These are phyloP conservation scores for Populus hybrid DNA, from an alignment of 441 rosid genomes.

Conservation along the genomic window DNA sequence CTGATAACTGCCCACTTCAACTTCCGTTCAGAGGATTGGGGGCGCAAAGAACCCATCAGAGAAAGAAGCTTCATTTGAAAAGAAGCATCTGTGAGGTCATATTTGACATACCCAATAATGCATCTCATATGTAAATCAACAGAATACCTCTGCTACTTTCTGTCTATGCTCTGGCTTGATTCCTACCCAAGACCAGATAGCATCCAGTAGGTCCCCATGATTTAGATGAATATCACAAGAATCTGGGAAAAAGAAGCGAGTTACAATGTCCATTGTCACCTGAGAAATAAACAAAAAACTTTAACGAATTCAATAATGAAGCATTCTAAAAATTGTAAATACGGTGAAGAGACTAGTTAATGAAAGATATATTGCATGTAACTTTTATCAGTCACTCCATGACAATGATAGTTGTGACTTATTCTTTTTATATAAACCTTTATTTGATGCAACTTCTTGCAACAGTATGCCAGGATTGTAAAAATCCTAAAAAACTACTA, in stretches of 20 bases:
- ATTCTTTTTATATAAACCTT: too few species aligned
- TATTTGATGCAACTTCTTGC: neutral
- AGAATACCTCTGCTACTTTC: slow-evolving; percentile 88
- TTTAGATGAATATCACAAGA: slow-evolving; percentile 87
- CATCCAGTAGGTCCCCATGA: slow-evolving; percentile 87
- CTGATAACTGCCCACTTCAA: slow-evolving; percentile 84
- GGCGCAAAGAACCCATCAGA: slow-evolving; percentile 80
- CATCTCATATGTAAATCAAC: slow-evolving; percentile 22
- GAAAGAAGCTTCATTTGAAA: slow-evolving; percentile 76
- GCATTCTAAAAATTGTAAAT: neutral
- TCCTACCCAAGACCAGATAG: slow-evolving; percentile 98
- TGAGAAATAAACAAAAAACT: slow-evolving; percentile 29
- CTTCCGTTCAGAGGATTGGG: slow-evolving; percentile 93
- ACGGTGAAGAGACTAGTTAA: neutral
- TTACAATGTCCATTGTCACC: slow-evolving; percentile 72
- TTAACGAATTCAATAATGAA: slow-evolving; percentile 4
- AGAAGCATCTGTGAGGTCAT: slow-evolving; percentile 28
- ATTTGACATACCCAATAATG: slow-evolving; percentile 11
- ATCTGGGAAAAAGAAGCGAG: slow-evolving; percentile 55
- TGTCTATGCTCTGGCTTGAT: slow-evolving; percentile 74
- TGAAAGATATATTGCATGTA: neutral
- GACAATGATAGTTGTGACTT: too few species aligned
- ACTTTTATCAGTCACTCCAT: neutral
- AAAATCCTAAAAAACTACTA: too few species aligned
- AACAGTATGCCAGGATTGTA: neutral